Evolutionary conservation across 345 rosid genomes (phyloP), one percentile per base, ranked within the genome.

Genomic region (Sapria himalayana): DNA sequence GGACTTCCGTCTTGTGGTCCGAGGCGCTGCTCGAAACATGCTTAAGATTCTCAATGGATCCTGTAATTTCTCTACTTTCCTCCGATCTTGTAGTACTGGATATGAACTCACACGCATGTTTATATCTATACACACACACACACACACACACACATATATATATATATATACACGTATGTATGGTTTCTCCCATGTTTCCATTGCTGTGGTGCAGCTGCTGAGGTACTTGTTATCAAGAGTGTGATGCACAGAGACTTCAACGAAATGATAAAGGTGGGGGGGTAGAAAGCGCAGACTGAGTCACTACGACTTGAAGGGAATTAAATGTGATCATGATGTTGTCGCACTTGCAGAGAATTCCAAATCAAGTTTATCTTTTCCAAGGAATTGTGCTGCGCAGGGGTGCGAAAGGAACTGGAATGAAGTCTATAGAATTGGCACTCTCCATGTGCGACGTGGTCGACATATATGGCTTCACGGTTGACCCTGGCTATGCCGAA

Each of bases 401-500:
- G 71, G 94, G 93, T 45, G 98, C 98, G 43, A 89, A 89, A 69
- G 98, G 98, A 69, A 89, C 98, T 3, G 94, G 94, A 48, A 76
- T 89, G 93, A 89, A 89, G 57, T 74, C 98, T 34, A 51, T 89
- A 29, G 98, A 89, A 61, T 73, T 81, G 15, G 97, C 94, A 24
- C 76, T 81, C 48, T 86, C 97, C 43, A 78, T 86, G 85, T 86
- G 97, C 0, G 94, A 81, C 61, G 70, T 74, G 37, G 93, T 86
- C 12, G 78, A 81, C 58, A 78, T 86, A 59, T 86, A 86, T 55
- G 97, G 97, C 47, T 86, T 81, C 61, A 81, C 94, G 1, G 94
- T 86, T 15, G 97, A 86, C 72, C 97, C 98, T 37, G 98, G 98
- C 60, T 82, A 89, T 46, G 79, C 93, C 34, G 98, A 89, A 65